phyloP scores from a whole-genome alignment of 2,329 filamentous ascomycete species.

The Amauroascus niger region DNA sequence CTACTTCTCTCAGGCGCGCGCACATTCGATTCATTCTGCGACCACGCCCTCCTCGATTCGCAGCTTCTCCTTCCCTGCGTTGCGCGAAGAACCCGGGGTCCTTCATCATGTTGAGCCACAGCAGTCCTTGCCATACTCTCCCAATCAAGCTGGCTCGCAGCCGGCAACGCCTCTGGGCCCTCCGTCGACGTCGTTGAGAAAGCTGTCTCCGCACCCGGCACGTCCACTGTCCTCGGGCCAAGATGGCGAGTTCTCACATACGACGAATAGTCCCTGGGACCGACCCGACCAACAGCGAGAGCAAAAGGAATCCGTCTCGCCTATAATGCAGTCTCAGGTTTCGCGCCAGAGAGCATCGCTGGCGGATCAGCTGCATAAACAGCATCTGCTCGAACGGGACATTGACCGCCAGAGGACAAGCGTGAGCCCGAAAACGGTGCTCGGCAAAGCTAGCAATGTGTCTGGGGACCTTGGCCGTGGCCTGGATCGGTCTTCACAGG shows the following conservation, averaged over 20 bases:
- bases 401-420: slow-evolving; percentile 58
- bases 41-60: slow-evolving; percentile 15
- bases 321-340: slow-evolving; percentile 22
- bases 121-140: slow-evolving; percentile 4
- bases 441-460: neutral
- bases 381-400: slow-evolving; percentile 47
- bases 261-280: slow-evolving; percentile 26
- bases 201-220: slow-evolving; percentile 29
- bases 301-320: slow-evolving; percentile 24
- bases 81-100: slow-evolving; percentile 8
- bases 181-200: slow-evolving; percentile 28
- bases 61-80: slow-evolving; percentile 13
- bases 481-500: slow-evolving; percentile 2
- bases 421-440: slow-evolving; percentile 61
- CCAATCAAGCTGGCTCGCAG: slow-evolving; percentile 8
- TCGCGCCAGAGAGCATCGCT: slow-evolving; percentile 37
- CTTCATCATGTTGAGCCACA: slow-evolving; percentile 2
- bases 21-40: slow-evolving; percentile 16
- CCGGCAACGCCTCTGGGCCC: slow-evolving; percentile 36
- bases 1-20: slow-evolving; percentile 26
- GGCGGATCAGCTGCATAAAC: slow-evolving; percentile 23
- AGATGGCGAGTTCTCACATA: slow-evolving; percentile 27
- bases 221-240: slow-evolving; percentile 33
- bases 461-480: slow-evolving; percentile 3
- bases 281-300: slow-evolving; percentile 23